A percentile compares a stretch with the other conserved stretches of the same genome.
phyloP scores from a whole-genome alignment of 2,329 filamentous ascomycete genomes.

The Apiospora arundinis region DNA sequence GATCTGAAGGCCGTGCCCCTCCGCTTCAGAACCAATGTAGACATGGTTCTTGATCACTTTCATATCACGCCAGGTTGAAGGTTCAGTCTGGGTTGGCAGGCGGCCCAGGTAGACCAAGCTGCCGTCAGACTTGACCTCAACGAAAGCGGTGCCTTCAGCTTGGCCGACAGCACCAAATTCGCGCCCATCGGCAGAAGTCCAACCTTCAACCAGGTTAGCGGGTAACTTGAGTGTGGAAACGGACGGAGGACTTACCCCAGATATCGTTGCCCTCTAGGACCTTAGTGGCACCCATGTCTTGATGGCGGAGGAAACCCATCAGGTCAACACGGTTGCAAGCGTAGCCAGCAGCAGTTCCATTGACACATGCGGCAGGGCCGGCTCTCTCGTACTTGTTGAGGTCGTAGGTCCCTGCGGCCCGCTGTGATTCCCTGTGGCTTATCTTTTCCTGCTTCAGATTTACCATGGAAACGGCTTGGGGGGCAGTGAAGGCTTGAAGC shows the following conservation, averaged over 20 bases:
- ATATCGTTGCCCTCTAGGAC: conserved; percentile 46
- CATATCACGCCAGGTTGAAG: conserved; percentile 60
- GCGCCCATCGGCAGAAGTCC: conserved; percentile 57
- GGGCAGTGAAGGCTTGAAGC: conserved; percentile 21
- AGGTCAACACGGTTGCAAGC: conserved; percentile 47
- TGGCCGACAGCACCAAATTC: conserved; percentile 62
- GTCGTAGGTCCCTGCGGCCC: conserved; percentile 20
- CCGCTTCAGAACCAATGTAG: conserved; percentile 49
- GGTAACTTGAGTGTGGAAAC: neutral
- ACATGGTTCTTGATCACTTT: conserved; percentile 46
- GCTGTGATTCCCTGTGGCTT: neutral
- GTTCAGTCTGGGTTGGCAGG: conserved; percentile 51
- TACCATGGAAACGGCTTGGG: conserved; percentile 22
- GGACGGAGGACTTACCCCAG: conserved; percentile 37
- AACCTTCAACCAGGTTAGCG: conserved; percentile 41
- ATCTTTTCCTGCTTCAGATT: conserved; percentile 19
- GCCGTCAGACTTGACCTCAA: conserved; percentile 56
- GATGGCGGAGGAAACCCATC: conserved; percentile 46
- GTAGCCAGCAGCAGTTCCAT: conserved; percentile 44
- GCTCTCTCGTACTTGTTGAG: conserved; percentile 20
- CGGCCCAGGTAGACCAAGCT: conserved; percentile 60
- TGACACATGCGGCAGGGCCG: conserved; percentile 32
- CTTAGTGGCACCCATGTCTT: conserved; percentile 41
- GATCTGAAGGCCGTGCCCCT: conserved; percentile 63
- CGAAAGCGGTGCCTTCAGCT: conserved; percentile 60